phyloP scores from a whole-genome alignment of 805 yeast species.

The Starmerella stigmatis region DNA sequence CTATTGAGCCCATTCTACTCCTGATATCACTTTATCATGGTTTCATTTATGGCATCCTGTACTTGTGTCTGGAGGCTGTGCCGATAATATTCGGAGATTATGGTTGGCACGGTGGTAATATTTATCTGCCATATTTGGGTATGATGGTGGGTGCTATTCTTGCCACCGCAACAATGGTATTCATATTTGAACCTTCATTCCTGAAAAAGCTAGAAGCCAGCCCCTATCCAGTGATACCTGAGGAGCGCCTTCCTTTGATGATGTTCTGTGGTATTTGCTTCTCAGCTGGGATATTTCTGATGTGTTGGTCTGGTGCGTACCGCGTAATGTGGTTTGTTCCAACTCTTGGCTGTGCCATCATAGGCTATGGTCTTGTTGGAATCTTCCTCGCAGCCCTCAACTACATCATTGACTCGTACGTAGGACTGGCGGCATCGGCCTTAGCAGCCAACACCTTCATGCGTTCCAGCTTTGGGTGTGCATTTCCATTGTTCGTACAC shows the following conservation, averaged over 20 bases:
- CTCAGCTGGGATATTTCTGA: constrained; percentile 73
- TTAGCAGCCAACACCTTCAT: constrained; percentile 59
- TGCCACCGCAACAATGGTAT: constrained; percentile 45
- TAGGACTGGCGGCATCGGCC: constrained; percentile 49
- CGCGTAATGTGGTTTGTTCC: constrained; percentile 55
- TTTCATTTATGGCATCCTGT: constrained; percentile 69
- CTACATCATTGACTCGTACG: constrained; percentile 52
- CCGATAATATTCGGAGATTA: constrained; percentile 66
- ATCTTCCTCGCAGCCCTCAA: constrained; percentile 51
- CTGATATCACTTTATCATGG: constrained; percentile 60
- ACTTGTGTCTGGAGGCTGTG: constrained; percentile 61
- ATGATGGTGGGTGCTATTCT: constrained; percentile 55
- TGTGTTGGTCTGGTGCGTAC: constrained; percentile 82
- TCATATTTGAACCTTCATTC: constrained; percentile 45
- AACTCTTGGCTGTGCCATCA: constrained; percentile 42
- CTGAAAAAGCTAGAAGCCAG: constrained; percentile 37
- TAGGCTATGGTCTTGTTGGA: constrained; percentile 44
- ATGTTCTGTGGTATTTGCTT: constrained; percentile 60
- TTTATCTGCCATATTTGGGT: constrained; percentile 69
- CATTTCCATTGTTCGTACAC: constrained; percentile 60
- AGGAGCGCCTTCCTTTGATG: constrained; percentile 68
- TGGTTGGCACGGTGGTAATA: constrained; percentile 48
- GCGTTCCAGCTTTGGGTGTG: constrained; percentile 58
- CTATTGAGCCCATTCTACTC: constrained; percentile 60
- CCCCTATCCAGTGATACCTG: constrained; percentile 59